Base-by-base conservation (phyloP, 805 yeast species). In the Barnettozyma sp. region DNA sequence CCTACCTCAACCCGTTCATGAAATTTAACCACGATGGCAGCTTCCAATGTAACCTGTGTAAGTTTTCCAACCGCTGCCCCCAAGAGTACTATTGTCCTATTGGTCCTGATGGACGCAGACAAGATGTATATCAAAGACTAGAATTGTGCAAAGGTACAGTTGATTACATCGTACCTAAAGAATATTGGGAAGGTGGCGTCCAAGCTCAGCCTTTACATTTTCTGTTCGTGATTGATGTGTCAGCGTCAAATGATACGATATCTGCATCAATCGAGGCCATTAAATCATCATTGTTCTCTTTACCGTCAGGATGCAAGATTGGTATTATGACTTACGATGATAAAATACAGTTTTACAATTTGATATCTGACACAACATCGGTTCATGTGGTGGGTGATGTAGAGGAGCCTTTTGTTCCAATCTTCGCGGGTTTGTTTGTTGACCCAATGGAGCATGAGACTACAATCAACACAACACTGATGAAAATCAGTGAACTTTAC, bases 21-120 rank as follows among this genome's bases (percentile, higher is more conserved):
- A 78, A 75, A 45, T 63, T 69, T 35, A 68, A 74, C 6, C 70
- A 69, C 36, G 78, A 78, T 19, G 72, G 77, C 28, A 65, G 62
- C 39, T 82, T 85, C 58, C 66, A 74, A 10, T 92, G 98, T 66
- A 90, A 90, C 58, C 72, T 92, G 51, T 92, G 98, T 62, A 77
- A 76, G 42, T 82, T 82, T 47, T 72, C 85, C 36, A 82, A 80
- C 51, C 63, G 66, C 5, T 74, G 82, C 12, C 84, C 94, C 0
- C 55, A 57, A 8, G 87, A 79, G 24, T 87, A 86, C 50, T 63
- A 63, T 37, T 66, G 82, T 23, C 75, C 80, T 22, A 56, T 81
- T 7, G 86, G 79, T 48, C 61, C 68, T 4, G 65, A 70, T 17
- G 82, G 80, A 16, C 66, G 72, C 35, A 67, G 95, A 47, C 58